Conservation (phyloP, 768 basidiomycete species). For the Lyophyllum atratum region DNA sequence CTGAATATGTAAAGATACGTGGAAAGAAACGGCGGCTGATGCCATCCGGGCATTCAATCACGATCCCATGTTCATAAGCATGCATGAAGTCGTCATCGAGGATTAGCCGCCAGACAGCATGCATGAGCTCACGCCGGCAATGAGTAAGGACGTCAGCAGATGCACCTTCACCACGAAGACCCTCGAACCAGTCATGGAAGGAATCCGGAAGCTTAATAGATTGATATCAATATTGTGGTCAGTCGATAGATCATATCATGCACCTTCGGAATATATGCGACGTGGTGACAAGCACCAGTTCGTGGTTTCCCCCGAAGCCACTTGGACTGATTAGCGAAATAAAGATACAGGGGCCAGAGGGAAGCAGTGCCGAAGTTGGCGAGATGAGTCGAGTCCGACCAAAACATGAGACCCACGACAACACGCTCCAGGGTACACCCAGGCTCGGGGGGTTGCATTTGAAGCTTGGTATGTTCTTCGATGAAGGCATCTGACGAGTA, state of each 20-base stretch:
- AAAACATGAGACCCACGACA: slow-evolving; percentile 23
- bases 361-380: slow-evolving; percentile 35
- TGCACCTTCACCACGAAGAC: slow-evolving; percentile 5
- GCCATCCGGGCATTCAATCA: slow-evolving; percentile 31
- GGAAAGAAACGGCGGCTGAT: slow-evolving; percentile 29
- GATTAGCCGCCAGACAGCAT: slow-evolving; percentile 29
- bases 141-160: slow-evolving; percentile 25
- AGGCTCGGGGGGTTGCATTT: slow-evolving; percentile 17
- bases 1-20: slow-evolving; percentile 33
- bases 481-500: slow-evolving; percentile 26
- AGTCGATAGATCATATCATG: background rate
- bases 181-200: slow-evolving; percentile 20
- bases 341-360: slow-evolving; percentile 45
- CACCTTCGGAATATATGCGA: slow-evolving; percentile 42
- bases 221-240: background rate
- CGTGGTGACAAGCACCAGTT: slow-evolving; percentile 27
- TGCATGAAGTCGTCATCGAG: slow-evolving; percentile 25
- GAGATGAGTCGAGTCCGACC: slow-evolving; percentile 34
- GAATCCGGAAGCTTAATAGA: slow-evolving; percentile 31
- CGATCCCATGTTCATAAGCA: slow-evolving; percentile 31
- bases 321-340: slow-evolving; percentile 43
- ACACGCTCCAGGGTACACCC: slow-evolving; percentile 18
- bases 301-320: slow-evolving; percentile 32
- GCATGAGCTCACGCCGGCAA: slow-evolving; percentile 34
- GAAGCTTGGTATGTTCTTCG: slow-evolving; percentile 20